Evolutionary conservation across 768 basidiomycete species (phyloP).

Genomic region (Rubroboletus satanas): DNA sequence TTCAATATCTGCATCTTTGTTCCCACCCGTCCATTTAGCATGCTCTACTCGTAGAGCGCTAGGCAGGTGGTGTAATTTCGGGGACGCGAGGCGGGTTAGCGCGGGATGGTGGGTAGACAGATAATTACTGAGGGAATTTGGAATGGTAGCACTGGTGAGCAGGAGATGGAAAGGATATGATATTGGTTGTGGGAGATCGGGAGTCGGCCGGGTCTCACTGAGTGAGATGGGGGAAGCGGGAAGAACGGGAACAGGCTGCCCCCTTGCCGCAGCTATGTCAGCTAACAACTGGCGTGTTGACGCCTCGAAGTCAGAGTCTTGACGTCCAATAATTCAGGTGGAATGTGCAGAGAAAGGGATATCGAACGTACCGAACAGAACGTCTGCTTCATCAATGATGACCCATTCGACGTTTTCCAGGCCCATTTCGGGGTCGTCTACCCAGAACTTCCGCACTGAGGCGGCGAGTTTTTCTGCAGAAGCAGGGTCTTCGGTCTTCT

Average conservation of each 20-base stretch:
- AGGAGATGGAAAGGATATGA: constrained; percentile 78
- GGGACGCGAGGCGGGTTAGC: constrained; percentile 73
- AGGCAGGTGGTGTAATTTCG: constrained; percentile 76
- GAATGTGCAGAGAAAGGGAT: not conserved
- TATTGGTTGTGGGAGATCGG: constrained; percentile 13
- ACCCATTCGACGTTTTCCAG: constrained; percentile 82
- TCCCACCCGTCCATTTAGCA: constrained; percentile 73
- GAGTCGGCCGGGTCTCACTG: not conserved
- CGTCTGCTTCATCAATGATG: constrained; percentile 87
- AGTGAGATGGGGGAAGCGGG: constrained; percentile 20
- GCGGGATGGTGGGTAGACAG: constrained; percentile 58
- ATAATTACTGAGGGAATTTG: constrained; percentile 65
- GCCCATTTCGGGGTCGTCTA: constrained; percentile 53
- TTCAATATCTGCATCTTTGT: constrained; percentile 77
- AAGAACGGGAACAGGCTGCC: constrained; percentile 18
- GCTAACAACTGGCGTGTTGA: constrained; percentile 67
- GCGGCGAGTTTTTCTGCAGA: constrained; percentile 15
- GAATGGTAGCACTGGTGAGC: constrained; percentile 85
- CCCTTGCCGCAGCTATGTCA: constrained; percentile 65
- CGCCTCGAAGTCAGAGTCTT: constrained; percentile 81
- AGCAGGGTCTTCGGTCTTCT: constrained; percentile 28
- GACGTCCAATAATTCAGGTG: not conserved
- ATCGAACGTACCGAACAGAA: constrained; percentile 66
- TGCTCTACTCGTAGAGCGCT: constrained; percentile 66
- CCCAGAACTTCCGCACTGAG: constrained; percentile 35